These are phyloP conservation scores for Didymosphaeria variabile DNA, from an alignment of 2,329 filamentous ascomycete genomes.

Conservation along the genomic window DNA sequence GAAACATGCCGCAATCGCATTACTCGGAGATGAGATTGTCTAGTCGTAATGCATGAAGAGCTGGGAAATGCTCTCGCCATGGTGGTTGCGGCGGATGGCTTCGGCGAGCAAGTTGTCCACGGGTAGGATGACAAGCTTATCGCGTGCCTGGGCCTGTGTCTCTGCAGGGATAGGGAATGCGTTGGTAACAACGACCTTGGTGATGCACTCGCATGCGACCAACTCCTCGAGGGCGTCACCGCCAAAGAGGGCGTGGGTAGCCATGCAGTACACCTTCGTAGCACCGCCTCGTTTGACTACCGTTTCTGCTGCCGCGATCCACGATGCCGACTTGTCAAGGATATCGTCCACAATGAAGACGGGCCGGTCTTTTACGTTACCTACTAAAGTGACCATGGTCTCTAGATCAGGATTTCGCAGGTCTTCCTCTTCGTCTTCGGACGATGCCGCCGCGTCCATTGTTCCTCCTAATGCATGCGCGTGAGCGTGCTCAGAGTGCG, in stretches of 20 bases:
- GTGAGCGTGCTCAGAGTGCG: constrained; percentile 66
- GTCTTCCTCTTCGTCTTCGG: constrained; percentile 94
- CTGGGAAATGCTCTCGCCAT: constrained; percentile 80
- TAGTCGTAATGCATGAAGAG: constrained; percentile 58
- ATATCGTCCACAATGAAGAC: constrained; percentile 98
- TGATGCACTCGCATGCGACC: constrained; percentile 91
- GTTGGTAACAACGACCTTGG: constrained; percentile 94
- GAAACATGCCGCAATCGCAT: constrained; percentile 2
- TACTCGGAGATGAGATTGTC: not conserved
- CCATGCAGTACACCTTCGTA: constrained; percentile 96
- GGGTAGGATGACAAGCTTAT: constrained; percentile 88
- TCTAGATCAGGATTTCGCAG: constrained; percentile 82
- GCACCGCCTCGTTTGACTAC: constrained; percentile 92
- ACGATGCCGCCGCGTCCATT: constrained; percentile 80
- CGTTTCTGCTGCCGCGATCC: constrained; percentile 97
- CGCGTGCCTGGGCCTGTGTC: constrained; percentile 71
- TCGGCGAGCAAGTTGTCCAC: constrained; percentile 88
- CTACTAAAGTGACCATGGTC: constrained; percentile 96
- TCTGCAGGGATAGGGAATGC: constrained; percentile 89
- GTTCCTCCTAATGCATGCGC: constrained; percentile 82
- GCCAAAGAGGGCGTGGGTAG: constrained; percentile 94
- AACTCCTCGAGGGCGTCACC: constrained; percentile 89
- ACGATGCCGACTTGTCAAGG: constrained; percentile 96
- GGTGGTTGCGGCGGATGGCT: constrained; percentile 94
- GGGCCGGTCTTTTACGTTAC: constrained; percentile 85